Evolutionary conservation across 192 early-diverging fungal species (phyloP).

Genomic region (Diversispora epigaea): DNA sequence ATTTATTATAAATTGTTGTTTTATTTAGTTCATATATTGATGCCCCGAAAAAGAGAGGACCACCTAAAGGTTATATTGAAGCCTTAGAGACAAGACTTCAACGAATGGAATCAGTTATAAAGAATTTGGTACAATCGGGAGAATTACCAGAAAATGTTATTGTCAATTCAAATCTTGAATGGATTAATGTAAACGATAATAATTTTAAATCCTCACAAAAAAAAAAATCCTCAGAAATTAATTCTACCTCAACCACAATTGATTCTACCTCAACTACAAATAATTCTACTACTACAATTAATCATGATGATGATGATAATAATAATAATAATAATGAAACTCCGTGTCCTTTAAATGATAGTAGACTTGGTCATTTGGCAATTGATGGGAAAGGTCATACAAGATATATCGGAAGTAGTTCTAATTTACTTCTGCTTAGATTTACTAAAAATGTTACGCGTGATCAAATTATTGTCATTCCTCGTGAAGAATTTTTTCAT

Average conservation of each 20-base stretch:
- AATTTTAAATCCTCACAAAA: constrained; percentile 12
- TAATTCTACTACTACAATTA: too few relatives aligned
- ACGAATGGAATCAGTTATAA: constrained; percentile 64
- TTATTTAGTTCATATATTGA: constrained; percentile 39
- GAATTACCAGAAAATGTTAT: constrained; percentile 42
- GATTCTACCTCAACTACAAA: too few relatives aligned
- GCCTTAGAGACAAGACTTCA: constrained; percentile 73
- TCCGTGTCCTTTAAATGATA: constrained; percentile 26
- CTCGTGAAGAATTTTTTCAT: constrained; percentile 25
- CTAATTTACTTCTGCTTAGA: constrained; percentile 71
- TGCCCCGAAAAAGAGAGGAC: constrained; percentile 74
- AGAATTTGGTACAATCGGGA: constrained; percentile 50
- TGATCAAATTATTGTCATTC: constrained; percentile 42
- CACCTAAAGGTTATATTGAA: constrained; percentile 87
- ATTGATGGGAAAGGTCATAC: constrained; percentile 69
- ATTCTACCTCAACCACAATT: too few relatives aligned
- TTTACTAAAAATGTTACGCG: constrained; percentile 53
- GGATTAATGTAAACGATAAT: constrained; percentile 41
- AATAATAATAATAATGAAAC: too few relatives aligned
- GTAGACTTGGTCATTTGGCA: constrained; percentile 58
- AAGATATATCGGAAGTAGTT: constrained; percentile 73
- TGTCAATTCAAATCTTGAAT: constrained; percentile 34
- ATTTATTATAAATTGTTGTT: too few relatives aligned
- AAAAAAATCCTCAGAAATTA: too few relatives aligned
- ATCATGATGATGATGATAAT: too few relatives aligned